Evolutionary conservation across 306 rosid genomes (phyloP), one percentile per base, ranked within the genome.

Genomic region (Quercus alba): DNA sequence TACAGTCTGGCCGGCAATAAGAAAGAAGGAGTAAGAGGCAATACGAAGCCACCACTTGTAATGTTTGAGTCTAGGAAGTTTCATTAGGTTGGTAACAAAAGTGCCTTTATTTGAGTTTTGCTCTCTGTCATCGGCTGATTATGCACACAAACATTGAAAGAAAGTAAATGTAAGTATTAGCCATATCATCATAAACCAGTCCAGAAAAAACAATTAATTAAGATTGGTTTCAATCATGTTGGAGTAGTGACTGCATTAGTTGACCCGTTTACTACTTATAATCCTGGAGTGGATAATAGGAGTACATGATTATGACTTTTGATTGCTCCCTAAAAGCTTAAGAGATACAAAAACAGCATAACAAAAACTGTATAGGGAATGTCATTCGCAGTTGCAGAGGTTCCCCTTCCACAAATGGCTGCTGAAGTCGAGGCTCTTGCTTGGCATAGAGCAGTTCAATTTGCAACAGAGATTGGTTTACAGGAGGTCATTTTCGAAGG

Each of bases 41-140:
- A 91, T 82, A 2, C 81, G 73, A 52, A 89, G 30, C 93, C 95
- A 89, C 90, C 93, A 72, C 74, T 28, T 80, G 83, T 82, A 88
- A 38, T 71, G 62, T 7, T 1, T 6, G 10, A 38, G 10, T 38
- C 44, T 6, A 38, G 44, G 44, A 38, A 38, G 44, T 38, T 38
- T 38, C 44, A 38, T 38, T 38, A 38, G 44, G 44, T 38, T 38
- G 10, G 44, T 38, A 38, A 38, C 49, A 38, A 38, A 38, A 33
- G 38, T 33, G 38, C 38, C 38, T 33, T 33, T 33, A 19, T 31
- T 49, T 44, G 80, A 44, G 30, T 68, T 62, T 56, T 41, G 81
- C 61, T 44, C 67, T 7, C 67, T 38, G 46, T 59, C 19, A 64
- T 52, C 88, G 64, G 64, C 91, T 88, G 75, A n/a, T 44, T n/a